These are phyloP conservation scores for Tilletia setariae DNA, from an alignment of 1,284 basidiomycete genomes.

Conservation along the genomic window DNA sequence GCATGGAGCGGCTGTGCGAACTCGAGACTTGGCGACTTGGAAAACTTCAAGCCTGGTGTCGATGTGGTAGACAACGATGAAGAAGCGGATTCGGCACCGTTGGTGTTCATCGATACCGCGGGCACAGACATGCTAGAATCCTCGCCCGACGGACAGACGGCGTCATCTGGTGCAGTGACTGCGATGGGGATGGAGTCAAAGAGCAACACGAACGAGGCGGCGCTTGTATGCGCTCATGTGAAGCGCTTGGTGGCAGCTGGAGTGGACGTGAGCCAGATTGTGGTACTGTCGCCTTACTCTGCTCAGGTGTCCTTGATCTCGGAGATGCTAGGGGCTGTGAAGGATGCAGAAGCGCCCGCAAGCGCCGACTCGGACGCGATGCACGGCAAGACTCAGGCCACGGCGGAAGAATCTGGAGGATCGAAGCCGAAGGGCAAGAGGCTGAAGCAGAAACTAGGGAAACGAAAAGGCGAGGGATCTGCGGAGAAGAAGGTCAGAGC, in stretches of 20 bases:
- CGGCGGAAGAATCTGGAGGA: neutral
- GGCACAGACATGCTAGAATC: conserved; percentile 15
- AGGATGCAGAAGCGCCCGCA: neutral
- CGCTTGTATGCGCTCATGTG: conserved; percentile 75
- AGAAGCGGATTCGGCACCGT: conserved; percentile 69
- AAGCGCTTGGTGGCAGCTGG: conserved; percentile 71
- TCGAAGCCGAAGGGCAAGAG: conserved; percentile 20
- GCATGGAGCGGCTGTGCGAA: conserved; percentile 70
- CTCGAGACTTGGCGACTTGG: conserved; percentile 70
- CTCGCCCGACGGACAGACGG: neutral
- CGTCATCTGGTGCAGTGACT: neutral
- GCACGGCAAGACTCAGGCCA: neutral
- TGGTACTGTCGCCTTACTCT: conserved; percentile 80
- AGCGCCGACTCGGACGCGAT: too few species aligned
- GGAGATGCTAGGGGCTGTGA: conserved; percentile 48
- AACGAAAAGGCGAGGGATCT: conserved; percentile 19
- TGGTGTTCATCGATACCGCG: conserved; percentile 79
- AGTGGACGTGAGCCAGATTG: conserved; percentile 71
- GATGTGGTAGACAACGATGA: conserved; percentile 63
- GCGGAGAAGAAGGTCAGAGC: neutral
- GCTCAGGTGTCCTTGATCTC: conserved; percentile 36
- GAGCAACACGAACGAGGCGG: conserved; percentile 14
- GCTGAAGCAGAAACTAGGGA: neutral
- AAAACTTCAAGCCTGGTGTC: neutral
- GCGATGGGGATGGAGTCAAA: neutral